Percentiles rank a stretch among this genome's conserved stretches.
Conservation (phyloP, 1,284 basidiomycete species). For the Heterobasidion occidentale region DNA sequence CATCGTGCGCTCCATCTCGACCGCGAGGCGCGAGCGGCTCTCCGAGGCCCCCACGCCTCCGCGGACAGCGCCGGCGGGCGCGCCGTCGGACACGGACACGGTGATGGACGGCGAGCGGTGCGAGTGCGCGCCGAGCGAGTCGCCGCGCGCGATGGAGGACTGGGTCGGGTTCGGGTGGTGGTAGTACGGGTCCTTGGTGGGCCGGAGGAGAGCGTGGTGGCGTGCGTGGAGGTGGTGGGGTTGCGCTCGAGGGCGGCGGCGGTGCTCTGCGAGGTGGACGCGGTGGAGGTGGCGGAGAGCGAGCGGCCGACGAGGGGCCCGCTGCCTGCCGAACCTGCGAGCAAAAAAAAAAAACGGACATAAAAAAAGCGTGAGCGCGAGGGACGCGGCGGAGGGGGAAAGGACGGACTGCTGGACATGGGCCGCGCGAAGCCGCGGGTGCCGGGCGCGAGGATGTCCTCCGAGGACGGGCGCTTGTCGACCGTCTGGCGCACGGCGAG, state of each 20-base stretch:
- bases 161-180: background rate
- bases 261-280: conserved; percentile 4
- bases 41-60: conserved; percentile 7
- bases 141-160: background rate
- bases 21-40: conserved; percentile 11
- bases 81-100: background rate
- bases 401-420: conserved; percentile 8
- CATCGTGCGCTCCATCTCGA: conserved; percentile 22
- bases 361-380: background rate
- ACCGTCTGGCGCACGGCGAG: background rate
- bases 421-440: conserved; percentile 8
- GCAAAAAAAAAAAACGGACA: no score
- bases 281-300: conserved; percentile 8
- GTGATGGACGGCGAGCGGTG: conserved; percentile 4
- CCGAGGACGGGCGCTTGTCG: conserved; percentile 5
- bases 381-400: background rate
- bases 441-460: conserved; percentile 11
- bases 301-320: conserved; percentile 6
- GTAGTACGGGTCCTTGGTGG: conserved; percentile 6
- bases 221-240: conserved; percentile 8
- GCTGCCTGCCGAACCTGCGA: conserved; percentile 6
- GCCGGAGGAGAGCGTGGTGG: conserved; percentile 5
- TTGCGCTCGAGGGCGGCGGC: conserved; percentile 7
- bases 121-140: conserved; percentile 6
- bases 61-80: background rate